phyloP scores from a whole-genome alignment of 495 filamentous ascomycete species.

The Lasiosphaeris hirsuta region DNA sequence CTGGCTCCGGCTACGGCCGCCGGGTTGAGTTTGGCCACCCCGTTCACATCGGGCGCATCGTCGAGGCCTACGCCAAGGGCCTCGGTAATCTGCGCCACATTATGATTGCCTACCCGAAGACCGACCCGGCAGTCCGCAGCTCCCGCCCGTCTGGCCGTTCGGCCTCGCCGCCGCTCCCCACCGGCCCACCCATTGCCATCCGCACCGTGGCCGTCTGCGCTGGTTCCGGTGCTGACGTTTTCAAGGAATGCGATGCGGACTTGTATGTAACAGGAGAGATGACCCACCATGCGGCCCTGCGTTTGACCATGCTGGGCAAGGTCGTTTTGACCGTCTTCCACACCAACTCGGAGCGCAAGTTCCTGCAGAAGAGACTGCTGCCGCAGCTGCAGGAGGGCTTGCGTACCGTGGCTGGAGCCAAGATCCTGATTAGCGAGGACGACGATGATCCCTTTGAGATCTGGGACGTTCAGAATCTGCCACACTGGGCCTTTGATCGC shows the following conservation, averaged over 20 bases:
- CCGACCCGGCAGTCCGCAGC: neutral
- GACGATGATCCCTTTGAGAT: constrained; percentile 69
- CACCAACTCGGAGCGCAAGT: constrained; percentile 84
- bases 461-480: constrained; percentile 32
- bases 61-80: constrained; percentile 46
- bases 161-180: neutral
- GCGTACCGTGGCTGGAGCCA: constrained; percentile 38
- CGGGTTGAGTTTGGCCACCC: constrained; percentile 59
- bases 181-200: constrained; percentile 17
- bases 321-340: constrained; percentile 83
- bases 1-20: constrained; percentile 73
- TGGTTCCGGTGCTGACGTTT: constrained; percentile 72
- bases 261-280: constrained; percentile 89
- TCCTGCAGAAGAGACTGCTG: constrained; percentile 67
- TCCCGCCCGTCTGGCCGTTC: neutral
- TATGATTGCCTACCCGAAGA: constrained; percentile 39
- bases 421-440: constrained; percentile 69
- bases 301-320: constrained; percentile 82
- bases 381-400: constrained; percentile 57
- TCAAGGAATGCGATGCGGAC: constrained; percentile 67
- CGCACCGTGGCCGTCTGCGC: constrained; percentile 65
- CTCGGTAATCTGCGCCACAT: constrained; percentile 38
- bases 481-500: constrained; percentile 11
- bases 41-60: constrained; percentile 57
- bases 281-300: constrained; percentile 85